Conservation (phyloP, 2,329 filamentous ascomycete species). For the Neurospora sp. region DNA sequence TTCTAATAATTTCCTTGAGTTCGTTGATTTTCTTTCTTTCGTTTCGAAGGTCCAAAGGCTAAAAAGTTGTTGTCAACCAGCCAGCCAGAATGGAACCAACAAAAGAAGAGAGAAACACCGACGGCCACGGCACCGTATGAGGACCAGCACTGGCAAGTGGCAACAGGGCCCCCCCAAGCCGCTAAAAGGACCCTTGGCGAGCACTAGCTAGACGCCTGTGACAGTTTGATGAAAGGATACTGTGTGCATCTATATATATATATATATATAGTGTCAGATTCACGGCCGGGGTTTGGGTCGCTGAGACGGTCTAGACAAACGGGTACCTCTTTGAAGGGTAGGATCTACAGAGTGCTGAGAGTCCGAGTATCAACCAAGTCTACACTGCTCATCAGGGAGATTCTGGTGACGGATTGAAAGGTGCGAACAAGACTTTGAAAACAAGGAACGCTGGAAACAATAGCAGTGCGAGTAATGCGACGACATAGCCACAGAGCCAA, state of each 20-base stretch:
- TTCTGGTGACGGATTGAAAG: neutral
- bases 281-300: neutral
- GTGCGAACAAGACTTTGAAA: neutral
- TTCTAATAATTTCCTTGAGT: no score
- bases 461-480: neutral
- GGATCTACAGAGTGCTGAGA: neutral
- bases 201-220: neutral
- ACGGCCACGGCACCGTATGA: neutral
- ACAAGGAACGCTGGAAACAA: neutral
- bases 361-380: neutral
- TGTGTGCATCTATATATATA: neutral
- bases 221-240: neutral
- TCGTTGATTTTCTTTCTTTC: no score
- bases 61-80: neutral
- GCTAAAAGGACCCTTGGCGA: neutral
- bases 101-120: neutral
- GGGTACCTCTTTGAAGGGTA: neutral
- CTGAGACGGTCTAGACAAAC: neutral
- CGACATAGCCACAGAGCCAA: neutral
- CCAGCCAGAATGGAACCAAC: neutral
- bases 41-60: no score
- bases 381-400: neutral
- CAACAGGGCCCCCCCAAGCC: neutral
- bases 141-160: neutral
- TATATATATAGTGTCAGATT: neutral